Evolutionary conservation across 2,329 filamentous ascomycete genomes (phyloP), one percentile per base, ranked within the genome.

Genomic region (Exserohilum rostratum): DNA sequence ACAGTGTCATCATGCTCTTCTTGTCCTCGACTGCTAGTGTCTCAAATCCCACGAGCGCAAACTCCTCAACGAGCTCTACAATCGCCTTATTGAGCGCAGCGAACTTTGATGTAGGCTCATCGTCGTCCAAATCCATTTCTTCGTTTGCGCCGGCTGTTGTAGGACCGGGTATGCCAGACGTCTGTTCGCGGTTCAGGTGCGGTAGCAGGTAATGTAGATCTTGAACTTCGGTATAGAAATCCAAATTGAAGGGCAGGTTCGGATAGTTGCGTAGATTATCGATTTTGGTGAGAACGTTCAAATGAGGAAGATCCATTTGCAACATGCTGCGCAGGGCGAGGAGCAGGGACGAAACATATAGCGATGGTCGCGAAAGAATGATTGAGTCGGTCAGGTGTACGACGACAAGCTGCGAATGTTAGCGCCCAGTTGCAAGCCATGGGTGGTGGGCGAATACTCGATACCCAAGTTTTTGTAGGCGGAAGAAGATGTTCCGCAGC

Each of bases 271-370:
- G 81, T 49, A 99, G 82, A 71, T 97, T 97, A 77, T 99, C 95
- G 77, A 99, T 96, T 78, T 99, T 99, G 53, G 93, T 97, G 22
- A 99, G 84, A 58, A 99, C 90, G 70, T 99, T 99, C 64, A 99
- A 82, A 71, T 97, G 91, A 0, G 95, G 92, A 58, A 98, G 89
- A 71, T 98, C 95, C 85, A 99, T 93, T 78, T 98, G 95, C 48
- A 99, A 87, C 93, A 99, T 99, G 66, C 91, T 93, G 62, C 95
- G 89, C 61, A 99, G 86, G 50, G 92, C 93, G 20, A 99, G 87
- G 52, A 99, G 87, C 53, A 99, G 83, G 12, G 96, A 95, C 64
- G 93, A 96, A 55, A 99, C 89, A 77, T 97, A 99, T 57, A 98
- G 85, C 3, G 93, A 97, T 0, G 95, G 95, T 56, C 96, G 87